Conservation (phyloP, 2,329 filamentous ascomycete species). For the Cladosporium oxysporum region DNA sequence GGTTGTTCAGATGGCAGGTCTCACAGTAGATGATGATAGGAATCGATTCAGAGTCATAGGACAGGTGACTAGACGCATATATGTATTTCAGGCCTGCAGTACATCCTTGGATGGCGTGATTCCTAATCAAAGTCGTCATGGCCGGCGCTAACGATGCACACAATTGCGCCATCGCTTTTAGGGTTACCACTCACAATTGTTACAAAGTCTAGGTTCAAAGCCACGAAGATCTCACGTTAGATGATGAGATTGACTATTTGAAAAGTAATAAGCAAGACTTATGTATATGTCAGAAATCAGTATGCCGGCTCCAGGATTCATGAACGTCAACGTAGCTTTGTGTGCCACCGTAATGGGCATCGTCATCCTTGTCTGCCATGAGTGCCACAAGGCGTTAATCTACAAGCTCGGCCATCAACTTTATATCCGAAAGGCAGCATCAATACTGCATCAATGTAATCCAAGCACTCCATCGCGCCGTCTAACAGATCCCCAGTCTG, state of each 20-base stretch:
- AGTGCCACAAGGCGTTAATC: not conserved
- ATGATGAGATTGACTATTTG: too few species aligned
- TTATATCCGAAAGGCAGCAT: not conserved
- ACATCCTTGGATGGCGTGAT: conserved; percentile 5
- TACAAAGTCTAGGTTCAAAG: not conserved
- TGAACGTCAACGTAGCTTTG: not conserved
- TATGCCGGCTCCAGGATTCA: not conserved
- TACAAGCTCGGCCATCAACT: not conserved
- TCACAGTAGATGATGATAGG: not conserved
- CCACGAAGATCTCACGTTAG: too few species aligned
- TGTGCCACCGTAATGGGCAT: not conserved
- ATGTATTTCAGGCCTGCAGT: not conserved
- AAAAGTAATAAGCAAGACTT: too few species aligned
- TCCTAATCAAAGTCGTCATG: conserved; percentile 11
- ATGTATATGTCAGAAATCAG: not conserved
- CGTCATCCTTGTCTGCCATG: not conserved
- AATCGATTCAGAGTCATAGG: not conserved
- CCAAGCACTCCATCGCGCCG: not conserved
- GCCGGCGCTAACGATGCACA: not conserved
- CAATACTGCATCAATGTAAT: not conserved
- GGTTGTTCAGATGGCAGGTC: not conserved
- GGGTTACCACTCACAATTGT: not conserved
- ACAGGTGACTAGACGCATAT: not conserved
- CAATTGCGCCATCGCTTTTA: not conserved
- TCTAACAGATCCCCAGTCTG: not conserved